Conservation (phyloP, 2,329 filamentous ascomycete species). For the Fusarium xylarioides region DNA sequence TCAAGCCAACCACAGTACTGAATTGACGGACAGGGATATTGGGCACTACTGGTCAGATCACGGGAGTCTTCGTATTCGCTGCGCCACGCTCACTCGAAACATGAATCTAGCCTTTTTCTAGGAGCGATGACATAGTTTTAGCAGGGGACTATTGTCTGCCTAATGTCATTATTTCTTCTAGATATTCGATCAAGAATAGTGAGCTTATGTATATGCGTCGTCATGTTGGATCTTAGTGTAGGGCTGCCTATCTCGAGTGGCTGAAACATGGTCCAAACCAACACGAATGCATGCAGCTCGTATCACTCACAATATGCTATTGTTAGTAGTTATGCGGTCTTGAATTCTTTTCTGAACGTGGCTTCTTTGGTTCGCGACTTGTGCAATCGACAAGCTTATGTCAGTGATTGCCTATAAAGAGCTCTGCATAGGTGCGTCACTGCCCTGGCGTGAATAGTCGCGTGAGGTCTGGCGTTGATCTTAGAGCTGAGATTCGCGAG, state of each 20-base stretch:
- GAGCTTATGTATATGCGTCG: background rate
- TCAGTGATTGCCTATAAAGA: background rate
- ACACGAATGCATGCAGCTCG: background rate
- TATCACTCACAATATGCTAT: background rate
- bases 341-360: background rate
- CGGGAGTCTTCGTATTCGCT: slow-evolving; percentile 1
- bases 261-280: background rate
- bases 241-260: background rate
- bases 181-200: background rate
- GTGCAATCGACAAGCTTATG: background rate
- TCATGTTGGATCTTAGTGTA: background rate
- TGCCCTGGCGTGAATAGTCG: background rate
- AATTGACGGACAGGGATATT: background rate
- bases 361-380: background rate
- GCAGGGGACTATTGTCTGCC: background rate
- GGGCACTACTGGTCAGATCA: background rate
- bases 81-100: background rate
- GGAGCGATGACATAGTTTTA: background rate
- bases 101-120: background rate
- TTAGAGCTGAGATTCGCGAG: background rate
- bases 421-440: background rate
- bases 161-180: background rate
- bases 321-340: background rate
- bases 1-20: background rate
- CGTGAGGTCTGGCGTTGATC: background rate